Evolutionary conservation across 441 rosid species (phyloP), one percentile per base, ranked within the genome.

Genomic region (Adansonia gregorii): DNA sequence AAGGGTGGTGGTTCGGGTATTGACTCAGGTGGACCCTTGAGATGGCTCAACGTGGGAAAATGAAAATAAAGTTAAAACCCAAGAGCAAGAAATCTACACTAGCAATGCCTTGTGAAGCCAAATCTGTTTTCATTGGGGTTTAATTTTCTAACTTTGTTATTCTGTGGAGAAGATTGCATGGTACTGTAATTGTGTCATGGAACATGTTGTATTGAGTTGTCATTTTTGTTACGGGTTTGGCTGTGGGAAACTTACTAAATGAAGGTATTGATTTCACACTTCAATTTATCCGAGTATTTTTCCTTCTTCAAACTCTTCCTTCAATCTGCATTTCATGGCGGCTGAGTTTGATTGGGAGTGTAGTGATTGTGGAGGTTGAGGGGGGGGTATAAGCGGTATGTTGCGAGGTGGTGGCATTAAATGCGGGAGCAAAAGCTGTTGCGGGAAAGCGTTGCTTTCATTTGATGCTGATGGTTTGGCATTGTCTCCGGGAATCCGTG

Each of bases 1-100:
- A 83, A 83, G 86, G 87, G 87, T 87, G 90, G 92, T 92, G 95
- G 97, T 95, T 95, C 98, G 98, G 99, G 99, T 88, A 95, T 95
- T 92, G 99, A 93, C 99, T 93, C 84, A 80, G 88, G 86, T 85
- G 76, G 85, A 84, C 91, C 90, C 90, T 19, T 0, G 56, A 31
- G 17, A 72, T 72, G 78, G 87, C 74, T 85, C 76, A 48, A 41
- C 12, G 6, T 7, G 22, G 51, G 51, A 19, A 3, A n/a, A 4
- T 8, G 0, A 35, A 3, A 64, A 52, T 22, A 66, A 67, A 46
- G 31, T 12, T 20, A 48, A 31, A 48, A n/a, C 31, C 12, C 68
- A 2, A 58, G 63, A 64, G 27, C 19, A 45, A 59, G 24, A 41
- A 75, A 20, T 61, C 67, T 61, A 27, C 35, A 31, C 3, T 3